Evolutionary conservation across 2,329 filamentous ascomycete genomes (phyloP), one percentile per base, ranked within the genome.

Genomic region (Nemania bipapillata): DNA sequence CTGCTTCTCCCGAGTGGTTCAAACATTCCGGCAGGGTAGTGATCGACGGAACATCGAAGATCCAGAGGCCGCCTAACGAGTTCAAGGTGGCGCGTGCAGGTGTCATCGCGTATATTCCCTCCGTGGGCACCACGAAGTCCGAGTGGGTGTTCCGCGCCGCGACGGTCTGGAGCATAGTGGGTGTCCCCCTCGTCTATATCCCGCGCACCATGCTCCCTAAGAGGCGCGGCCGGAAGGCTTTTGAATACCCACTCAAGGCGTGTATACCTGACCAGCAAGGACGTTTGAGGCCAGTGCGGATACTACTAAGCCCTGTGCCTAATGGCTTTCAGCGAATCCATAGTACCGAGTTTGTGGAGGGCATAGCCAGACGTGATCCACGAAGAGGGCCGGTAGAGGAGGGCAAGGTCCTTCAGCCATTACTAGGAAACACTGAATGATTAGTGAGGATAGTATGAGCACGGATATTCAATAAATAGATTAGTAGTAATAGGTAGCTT

Each of bases 1-100:
- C 52, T 37, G 37, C 40, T n/a, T 63, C 60, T 49, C 60, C 60
- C 4, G 60, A 55, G 11, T 63, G 60, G 52, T 63, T 63, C n/a
- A 55, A 35, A 24, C 17, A 49, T 11, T 59, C 56, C 4, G 56
- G 24, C 17, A 15, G 15, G 17, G 56, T 59, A 42, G 49, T 26
- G n/a, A 15, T 40, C 11, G 56, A 47, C 40, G 26, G 15, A 24
- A 9, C 56, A 6, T 42, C 40, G 5, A 8, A n/a, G 17, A 35
- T 59, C n/a, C 37, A 49, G 24, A 30, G 56, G 15, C 56, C 26
- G 17, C 56, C 40, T 11, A 35, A 49, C 11, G 17, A 24, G 40
- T 59, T 59, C n/a, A 26, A 59, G 4, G 15, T 59, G 3, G 30
- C 42, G 4, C 56, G 28, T 15, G 56, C 17, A 15, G 22, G 56